Base-by-base conservation (phyloP, 1,139 yeast genomes). In the Suhomyces anneliseae region DNA sequence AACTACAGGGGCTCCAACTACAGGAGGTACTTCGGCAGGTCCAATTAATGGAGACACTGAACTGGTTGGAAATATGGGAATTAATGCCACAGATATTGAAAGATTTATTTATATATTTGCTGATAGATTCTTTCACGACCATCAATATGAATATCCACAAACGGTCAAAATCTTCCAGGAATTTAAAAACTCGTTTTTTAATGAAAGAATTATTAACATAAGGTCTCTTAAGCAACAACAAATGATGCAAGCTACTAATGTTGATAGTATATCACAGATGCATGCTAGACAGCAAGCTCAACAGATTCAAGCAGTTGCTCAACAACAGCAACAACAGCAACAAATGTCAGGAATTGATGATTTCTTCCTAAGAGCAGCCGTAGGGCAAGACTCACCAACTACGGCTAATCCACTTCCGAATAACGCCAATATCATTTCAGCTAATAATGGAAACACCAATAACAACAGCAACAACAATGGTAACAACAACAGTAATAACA, bases 81-180 rank as follows among this genome's bases (percentile, higher is more conserved):
- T 72, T n/a, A 64, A 62, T 42, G 71, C 77, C 4, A 58, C 67
- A 8, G 82, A 76, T 51, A 74, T 78, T 45, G 82, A 78, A 54
- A 61, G 75, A 42, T 76, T 78, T 45, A 68, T 78, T 38, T 76
- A 72, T 54, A 69, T 74, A 59, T 74, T 74, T 61, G 81, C 79
- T 3, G 82, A 76, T 53, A 57, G 70, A 33, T 78, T 78, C 52
- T 78, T 78, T 59, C 69, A 65, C 44, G 72, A 72, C 42, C 71
- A 72, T 56, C 74, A 71, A 47, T 66, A 60, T 50, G 76, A 74
- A 37, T 80, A 78, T 52, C 78, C 79, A 1, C 77, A 78, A 55
- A 76, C 83, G 3, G 66, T 70, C 40, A 74, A 74, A 54, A 57
- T 77, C 3, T 79, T 79, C 54, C 81, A 79, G 45, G 75, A 72